A percentile compares a stretch with the other conserved stretches of the same genome.
Evolutionary conservation across 768 basidiomycete genomes (phyloP).

Genomic region (Termitomyces eurrhizus): DNA sequence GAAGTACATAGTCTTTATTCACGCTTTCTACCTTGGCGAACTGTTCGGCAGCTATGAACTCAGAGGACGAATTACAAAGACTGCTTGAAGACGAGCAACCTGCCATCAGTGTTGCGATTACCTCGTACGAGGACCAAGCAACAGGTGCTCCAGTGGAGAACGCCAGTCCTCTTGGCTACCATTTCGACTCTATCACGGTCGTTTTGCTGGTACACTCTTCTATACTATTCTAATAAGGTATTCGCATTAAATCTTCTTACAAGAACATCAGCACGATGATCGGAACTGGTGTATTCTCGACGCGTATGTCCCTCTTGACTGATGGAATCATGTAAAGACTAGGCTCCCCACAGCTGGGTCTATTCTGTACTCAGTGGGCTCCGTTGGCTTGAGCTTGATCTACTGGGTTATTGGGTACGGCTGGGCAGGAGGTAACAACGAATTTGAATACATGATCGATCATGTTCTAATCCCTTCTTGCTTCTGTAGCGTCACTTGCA

Average conservation of each 20-base stretch:
- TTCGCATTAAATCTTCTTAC: not conserved
- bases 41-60: slow-evolving; percentile 11
- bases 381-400: slow-evolving; percentile 33
- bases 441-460: too few relatives aligned
- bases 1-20: not conserved
- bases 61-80: slow-evolving; percentile 9
- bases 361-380: slow-evolving; percentile 33
- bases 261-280: slow-evolving; percentile 36
- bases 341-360: slow-evolving; percentile 23
- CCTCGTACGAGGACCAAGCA: slow-evolving; percentile 23
- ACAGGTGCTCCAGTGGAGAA: slow-evolving; percentile 29
- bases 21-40: not conserved
- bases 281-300: slow-evolving; percentile 34
- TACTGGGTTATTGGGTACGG: slow-evolving; percentile 38
- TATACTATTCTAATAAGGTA: not conserved
- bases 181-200: slow-evolving; percentile 24
- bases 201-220: slow-evolving; percentile 8
- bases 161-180: slow-evolving; percentile 31
- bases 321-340: not conserved
- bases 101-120: slow-evolving; percentile 11
- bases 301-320: slow-evolving; percentile 17
- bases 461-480: not conserved
- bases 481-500: slow-evolving; percentile 25
- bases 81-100: slow-evolving; percentile 14
- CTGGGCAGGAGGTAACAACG: slow-evolving; percentile 28